Evolutionary conservation across 2,329 filamentous ascomycete genomes (phyloP).

Genomic region (Nannizzia gypsea): DNA sequence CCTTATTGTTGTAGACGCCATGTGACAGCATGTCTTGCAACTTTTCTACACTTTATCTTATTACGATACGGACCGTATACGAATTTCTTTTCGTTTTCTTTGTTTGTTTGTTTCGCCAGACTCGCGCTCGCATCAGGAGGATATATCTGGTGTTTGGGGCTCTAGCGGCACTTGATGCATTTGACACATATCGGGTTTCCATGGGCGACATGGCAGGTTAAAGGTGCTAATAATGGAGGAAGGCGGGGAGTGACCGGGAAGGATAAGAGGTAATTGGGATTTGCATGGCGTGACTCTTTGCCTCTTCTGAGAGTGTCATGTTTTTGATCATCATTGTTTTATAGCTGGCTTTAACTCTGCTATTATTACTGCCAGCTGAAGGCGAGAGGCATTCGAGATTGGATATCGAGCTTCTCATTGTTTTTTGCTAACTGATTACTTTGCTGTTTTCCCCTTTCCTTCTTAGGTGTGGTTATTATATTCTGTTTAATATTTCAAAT

Average conservation of each 20-base stretch:
- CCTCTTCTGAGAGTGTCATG: not conserved
- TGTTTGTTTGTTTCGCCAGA: not conserved
- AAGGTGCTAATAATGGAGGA: not conserved
- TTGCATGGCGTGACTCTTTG: not conserved
- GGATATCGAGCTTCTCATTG: not conserved
- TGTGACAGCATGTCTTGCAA: not conserved
- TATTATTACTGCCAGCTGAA: not conserved
- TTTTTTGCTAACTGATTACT: not conserved
- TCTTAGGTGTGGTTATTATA: not conserved
- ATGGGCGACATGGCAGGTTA: not conserved
- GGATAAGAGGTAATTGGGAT: not conserved
- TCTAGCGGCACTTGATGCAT: not conserved
- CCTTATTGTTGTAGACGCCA: constrained; percentile 25
- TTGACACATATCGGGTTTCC: not conserved
- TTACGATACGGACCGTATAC: not conserved
- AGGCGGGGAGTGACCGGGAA: not conserved
- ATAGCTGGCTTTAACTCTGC: not conserved
- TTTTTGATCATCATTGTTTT: not conserved
- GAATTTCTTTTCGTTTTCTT: constrained; percentile 1
- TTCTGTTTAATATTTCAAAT: not conserved
- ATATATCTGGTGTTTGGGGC: constrained; percentile 1
- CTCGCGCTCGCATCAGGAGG: not conserved
- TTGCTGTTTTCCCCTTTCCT: not conserved
- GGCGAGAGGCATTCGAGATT: not conserved
- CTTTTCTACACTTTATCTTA: too few relatives aligned